Base-by-base conservation (phyloP, 129 eudicot genomes). In the Deinandra increscens region DNA sequence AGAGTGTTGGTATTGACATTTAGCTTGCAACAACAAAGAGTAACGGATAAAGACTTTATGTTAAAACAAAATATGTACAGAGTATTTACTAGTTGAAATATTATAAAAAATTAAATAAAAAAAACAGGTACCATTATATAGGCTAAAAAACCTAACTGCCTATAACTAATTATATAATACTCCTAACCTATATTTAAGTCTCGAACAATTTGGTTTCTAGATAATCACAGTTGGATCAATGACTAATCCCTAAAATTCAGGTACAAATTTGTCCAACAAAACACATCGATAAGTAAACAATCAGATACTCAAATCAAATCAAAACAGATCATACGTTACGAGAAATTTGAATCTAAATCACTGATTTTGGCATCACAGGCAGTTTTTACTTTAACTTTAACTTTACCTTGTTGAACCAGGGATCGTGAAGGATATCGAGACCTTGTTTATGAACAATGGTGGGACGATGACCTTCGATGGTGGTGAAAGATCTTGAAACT, bases 371-470 rank as follows among this genome's bases (percentile, higher is more conserved):
- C 42, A 62, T 72, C 50, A 61, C 36, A 48, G 26, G 69, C 59
- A 69, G 38, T 18, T 22, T 42, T 10, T 11, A 55, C 7, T 37
- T 39, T 2, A 63, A 55, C 7, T 37, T 39, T 2, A 63, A 29
- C 0, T 9, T 26, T 55, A 93, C 98, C 97, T 93, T 93, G 74
- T 93, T 93, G 68, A 87, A 93, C 98, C 98, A 93, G 1, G 98
- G 98, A 89, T 93, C 98, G 70, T 93, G 98, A 66, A 93, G 98
- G 74, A 93, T 93, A 70, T 93, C 98, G 62, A 93, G 81, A 62
- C 98, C 89, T 33, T 90, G 92, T 79, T 93, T 93, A 66, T 93
- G 89, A 69, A 89, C 84, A 60, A 93, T 81, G 17, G 95, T 82
- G 3, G 97, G 98, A 3, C 98, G 87, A 66, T 93, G 95, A 9